A percentile compares a stretch with the other conserved stretches of the same genome.
Evolutionary conservation across 169 alveolate genomes (phyloP).

Genomic region (Cryptosporidium felis): DNA sequence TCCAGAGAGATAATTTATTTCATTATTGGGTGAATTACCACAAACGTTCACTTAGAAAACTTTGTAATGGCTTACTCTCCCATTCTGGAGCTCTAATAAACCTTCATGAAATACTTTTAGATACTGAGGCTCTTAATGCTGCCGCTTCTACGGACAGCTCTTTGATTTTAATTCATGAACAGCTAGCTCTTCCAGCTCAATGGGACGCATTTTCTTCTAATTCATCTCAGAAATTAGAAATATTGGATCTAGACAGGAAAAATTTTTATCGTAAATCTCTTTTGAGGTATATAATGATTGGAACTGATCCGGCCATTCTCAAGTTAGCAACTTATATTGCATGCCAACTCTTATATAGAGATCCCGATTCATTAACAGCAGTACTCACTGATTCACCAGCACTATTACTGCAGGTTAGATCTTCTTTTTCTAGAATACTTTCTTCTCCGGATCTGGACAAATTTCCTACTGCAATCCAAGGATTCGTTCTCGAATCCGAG

Average conservation of each 20-base stretch:
- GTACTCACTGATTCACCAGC: conserved; percentile 14
- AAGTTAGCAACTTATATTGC: conserved; percentile 3
- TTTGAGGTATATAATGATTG: conserved; percentile 46
- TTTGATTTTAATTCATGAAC: conserved; percentile 29
- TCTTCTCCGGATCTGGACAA: conserved; percentile 38
- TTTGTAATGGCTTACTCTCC: not conserved
- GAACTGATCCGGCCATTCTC: conserved; percentile 19
- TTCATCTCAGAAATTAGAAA: not conserved
- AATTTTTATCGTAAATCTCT: not conserved
- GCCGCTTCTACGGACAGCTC: conserved; percentile 39
- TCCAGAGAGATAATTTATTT: conserved; percentile 57
- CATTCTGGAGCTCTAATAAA: not conserved
- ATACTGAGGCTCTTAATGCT: conserved; percentile 13
- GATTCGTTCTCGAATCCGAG: not conserved
- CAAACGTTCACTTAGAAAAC: conserved; percentile 1
- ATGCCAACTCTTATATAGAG: conserved; percentile 37
- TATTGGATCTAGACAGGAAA: not conserved
- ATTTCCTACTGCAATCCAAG: conserved; percentile 40
- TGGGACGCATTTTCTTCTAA: too few relatives aligned
- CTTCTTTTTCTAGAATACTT: conserved; percentile 2
- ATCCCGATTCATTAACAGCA: conserved; percentile 17
- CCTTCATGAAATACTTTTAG: not conserved
- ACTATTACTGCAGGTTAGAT: conserved; percentile 43
- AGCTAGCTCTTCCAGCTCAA: conserved; percentile 12
- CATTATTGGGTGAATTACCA: conserved; percentile 42